phyloP scores from a whole-genome alignment of 208 protist genomes.

The Leishmania tropica region DNA sequence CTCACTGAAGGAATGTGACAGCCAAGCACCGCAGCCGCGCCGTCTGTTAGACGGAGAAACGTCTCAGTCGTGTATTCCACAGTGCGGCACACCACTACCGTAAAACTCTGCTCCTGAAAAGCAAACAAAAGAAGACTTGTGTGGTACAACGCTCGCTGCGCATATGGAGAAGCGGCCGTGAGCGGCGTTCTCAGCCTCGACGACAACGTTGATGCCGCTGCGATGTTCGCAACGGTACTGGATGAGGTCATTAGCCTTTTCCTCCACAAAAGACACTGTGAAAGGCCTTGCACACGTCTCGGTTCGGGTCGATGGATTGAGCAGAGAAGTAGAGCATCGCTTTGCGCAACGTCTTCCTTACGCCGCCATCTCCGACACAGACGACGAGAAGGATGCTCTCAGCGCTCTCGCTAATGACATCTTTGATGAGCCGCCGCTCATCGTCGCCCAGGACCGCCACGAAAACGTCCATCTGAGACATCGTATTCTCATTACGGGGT shows the following conservation, averaged over 20 bases:
- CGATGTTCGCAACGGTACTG: conserved; percentile 65
- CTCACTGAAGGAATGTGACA: conserved; percentile 44
- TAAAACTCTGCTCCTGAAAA: conserved; percentile 47
- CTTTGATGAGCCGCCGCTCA: conserved; percentile 32
- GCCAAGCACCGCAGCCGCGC: conserved; percentile 36
- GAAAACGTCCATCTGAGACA: conserved; percentile 39
- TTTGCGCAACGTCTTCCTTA: conserved; percentile 42
- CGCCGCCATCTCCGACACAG: conserved; percentile 25
- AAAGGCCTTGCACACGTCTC: conserved; percentile 45
- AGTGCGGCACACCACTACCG: conserved; percentile 42
- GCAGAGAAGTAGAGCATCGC: conserved; percentile 48
- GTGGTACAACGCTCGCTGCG: conserved; percentile 45
- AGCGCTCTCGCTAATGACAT: conserved; percentile 33
- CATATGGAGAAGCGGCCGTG: conserved; percentile 50
- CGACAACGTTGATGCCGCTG: conserved; percentile 52
- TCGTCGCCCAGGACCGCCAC: conserved; percentile 35
- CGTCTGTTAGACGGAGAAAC: conserved; percentile 37
- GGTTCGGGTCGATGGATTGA: conserved; percentile 24
- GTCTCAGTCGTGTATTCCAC: conserved; percentile 28
- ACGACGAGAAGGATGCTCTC: conserved; percentile 47
- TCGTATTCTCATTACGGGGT: neutral
- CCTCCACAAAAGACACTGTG: conserved; percentile 64
- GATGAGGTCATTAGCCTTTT: conserved; percentile 44
- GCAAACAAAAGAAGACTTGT: conserved; percentile 32
- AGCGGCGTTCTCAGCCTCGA: conserved; percentile 50